Base-by-base conservation (phyloP, 2,329 filamentous ascomycete species). In the Calycina herbarum region DNA sequence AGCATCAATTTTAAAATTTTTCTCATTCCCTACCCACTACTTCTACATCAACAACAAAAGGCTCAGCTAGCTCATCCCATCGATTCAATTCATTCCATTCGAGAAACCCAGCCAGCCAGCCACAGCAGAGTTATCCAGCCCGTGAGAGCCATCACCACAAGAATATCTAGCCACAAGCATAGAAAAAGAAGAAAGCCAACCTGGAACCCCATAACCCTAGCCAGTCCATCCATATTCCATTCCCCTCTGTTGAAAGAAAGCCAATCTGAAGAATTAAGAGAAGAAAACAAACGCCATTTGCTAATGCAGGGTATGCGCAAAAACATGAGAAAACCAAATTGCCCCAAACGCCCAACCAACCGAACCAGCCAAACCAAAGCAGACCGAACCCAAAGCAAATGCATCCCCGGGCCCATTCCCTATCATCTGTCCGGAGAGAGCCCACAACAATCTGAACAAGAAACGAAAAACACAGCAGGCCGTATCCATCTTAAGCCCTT, bases 231-330 rank as follows among this genome's bases (percentile, higher is more conserved):
- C 45, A 7, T 10, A 24, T 13, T 7, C 8, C 20, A 54, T 54
- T 24, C 48, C 48, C 8, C 24, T 51, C 48, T 24, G 48, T 24
- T 51, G 20, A 15, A 27, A 51, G 13, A 40, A 17, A 40, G 38
- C 11, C 38, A 40, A 40, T 40, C n/a, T 24, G 48, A 54, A 51
- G n/a, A 51, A 27, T 8, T 5, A 54, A 13, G 20, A 5, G n/a
- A 51, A 51, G 20, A 48, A 24, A 27, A 54, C 20, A 20, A 59
- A 68, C 67, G 58, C 68, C 65, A 65, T 40, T 67, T 29, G 61
- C 65, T 61, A 62, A 71, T 71, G 68, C 68, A 63, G 70, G 70
- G 70, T 72, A 72, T 69, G 64, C 63, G 67, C 69, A 61, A 40
- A 56, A 57, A 60, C 54, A 67, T 67, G 29, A 62, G 62, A 31